Evolutionary conservation across 305 asterid species (phyloP), one percentile per base, ranked within the genome.

Genomic region (Striga hermonthica): DNA sequence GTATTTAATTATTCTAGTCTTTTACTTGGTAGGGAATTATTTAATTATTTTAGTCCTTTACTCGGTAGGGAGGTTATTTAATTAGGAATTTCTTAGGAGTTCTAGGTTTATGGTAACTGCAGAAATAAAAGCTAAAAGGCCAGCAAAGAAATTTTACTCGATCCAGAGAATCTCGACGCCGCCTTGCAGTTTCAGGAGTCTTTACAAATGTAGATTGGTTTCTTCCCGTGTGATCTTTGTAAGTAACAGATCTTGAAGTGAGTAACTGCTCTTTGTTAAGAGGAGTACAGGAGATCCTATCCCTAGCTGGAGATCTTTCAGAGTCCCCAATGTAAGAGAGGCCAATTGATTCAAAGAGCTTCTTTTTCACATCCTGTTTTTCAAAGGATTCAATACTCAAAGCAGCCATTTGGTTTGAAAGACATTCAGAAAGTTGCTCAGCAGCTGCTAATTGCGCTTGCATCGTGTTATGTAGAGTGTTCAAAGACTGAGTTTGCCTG

Each of bases 341-440:
- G 71, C 97, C 99, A 79, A 93, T 82, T 45, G 90, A 88, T 70
- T 93, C 97, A 74, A 93, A 93, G 43, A 93, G 81, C 75, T 93
- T 80, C 76, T 67, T 88, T 76, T 86, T 93, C 0, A 79, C 78
- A 63, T 81, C 89, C 59, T 78, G 82, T 74, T 78, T 79, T 70
- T 74, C 88, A 68, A 82, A 79, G 66, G 86, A 72, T 39, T 85
- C 85, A 38, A 93, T 76, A 69, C 83, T 81, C 77, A 93, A 80
- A 71, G 81, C 81, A 68, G 90, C 78, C 96, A 93, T 93, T 80
- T 90, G 97, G 67, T 85, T 82, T 6, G 87, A 75, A 69, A 93
- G 95, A 61, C 86, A 83, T 71, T 82, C 91, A 37, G 97, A 86
- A 65, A 88, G 95, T 57, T 90, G 89, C 80, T 88, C 95, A 72